phyloP scores from a whole-genome alignment of 805 yeast genomes.

The Metschnikowia borealis region DNA sequence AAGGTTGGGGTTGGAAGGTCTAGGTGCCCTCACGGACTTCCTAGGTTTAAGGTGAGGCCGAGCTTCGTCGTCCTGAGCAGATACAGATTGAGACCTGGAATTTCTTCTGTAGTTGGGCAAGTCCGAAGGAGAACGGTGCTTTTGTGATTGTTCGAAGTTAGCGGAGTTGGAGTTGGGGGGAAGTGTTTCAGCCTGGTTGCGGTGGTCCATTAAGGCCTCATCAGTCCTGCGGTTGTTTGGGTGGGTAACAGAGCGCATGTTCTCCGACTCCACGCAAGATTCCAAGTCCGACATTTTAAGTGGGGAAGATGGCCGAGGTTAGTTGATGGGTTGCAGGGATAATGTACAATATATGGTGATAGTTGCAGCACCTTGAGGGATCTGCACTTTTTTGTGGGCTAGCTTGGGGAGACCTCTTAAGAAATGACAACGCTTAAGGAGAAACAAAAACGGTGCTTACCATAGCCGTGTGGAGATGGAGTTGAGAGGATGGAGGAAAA shows the following conservation, averaged over 20 bases:
- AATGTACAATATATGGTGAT: background rate
- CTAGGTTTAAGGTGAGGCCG: conserved; percentile 8
- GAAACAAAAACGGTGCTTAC: background rate
- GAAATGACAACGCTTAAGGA: background rate
- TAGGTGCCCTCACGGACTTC: conserved; percentile 8
- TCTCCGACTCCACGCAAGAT: conserved; percentile 28
- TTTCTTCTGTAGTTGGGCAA: conserved; percentile 19
- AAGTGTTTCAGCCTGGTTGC: conserved; percentile 34
- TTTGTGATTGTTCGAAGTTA: background rate
- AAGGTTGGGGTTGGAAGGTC: conserved; percentile 19
- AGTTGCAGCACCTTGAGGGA: background rate
- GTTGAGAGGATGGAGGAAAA: background rate
- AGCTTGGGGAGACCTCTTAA: background rate
- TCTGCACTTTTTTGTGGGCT: background rate
- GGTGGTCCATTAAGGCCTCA: conserved; percentile 38
- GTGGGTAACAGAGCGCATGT: conserved; percentile 15
- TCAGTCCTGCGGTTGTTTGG: conserved; percentile 22
- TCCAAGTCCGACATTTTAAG: conserved; percentile 39
- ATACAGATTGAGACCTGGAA: conserved; percentile 38
- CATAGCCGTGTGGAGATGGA: conserved; percentile 1
- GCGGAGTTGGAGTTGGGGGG: conserved; percentile 16
- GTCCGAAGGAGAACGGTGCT: conserved; percentile 8
- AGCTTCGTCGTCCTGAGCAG: conserved; percentile 32
- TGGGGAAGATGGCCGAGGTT: background rate
- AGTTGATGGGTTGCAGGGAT: background rate